These are phyloP conservation scores for Avicennia marina DNA, from an alignment of 257 asterid genomes.

Conservation along the genomic window DNA sequence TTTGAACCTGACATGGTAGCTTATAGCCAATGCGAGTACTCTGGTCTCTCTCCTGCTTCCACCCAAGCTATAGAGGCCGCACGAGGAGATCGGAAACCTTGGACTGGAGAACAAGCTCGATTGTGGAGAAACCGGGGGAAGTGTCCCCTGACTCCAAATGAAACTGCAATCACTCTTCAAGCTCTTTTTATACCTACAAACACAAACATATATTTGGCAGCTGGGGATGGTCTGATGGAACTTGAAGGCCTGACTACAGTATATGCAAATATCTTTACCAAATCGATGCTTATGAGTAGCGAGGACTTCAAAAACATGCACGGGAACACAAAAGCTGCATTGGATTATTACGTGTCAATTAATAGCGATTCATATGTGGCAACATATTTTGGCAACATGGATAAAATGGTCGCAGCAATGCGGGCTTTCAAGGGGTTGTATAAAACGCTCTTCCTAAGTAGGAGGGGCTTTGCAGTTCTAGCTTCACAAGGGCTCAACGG, in stretches of 20 bases:
- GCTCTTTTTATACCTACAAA: slow-evolving; percentile 73
- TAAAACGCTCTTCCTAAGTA: slow-evolving; percentile 63
- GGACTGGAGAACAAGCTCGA: slow-evolving; percentile 88
- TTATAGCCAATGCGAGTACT: slow-evolving; percentile 82
- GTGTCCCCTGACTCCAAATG: slow-evolving; percentile 93
- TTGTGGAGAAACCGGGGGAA: slow-evolving; percentile 90
- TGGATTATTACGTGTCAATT: slow-evolving; percentile 74
- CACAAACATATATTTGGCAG: slow-evolving; percentile 85
- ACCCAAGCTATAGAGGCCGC: slow-evolving; percentile 68
- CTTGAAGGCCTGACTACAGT: slow-evolving; percentile 71
- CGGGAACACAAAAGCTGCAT: slow-evolving; percentile 94
- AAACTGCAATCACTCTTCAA: slow-evolving; percentile 72
- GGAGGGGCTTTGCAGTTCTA: slow-evolving; percentile 61
- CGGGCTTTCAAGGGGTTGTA: slow-evolving; percentile 67
- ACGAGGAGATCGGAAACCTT: slow-evolving; percentile 77
- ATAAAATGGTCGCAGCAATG: slow-evolving; percentile 98
- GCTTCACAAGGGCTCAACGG: slow-evolving; percentile 58
- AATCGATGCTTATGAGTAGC: slow-evolving; percentile 51
- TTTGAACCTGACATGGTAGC: slow-evolving; percentile 99
- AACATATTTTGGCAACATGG: slow-evolving; percentile 94
- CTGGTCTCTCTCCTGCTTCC: slow-evolving; percentile 63
- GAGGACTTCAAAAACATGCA: slow-evolving; percentile 80
- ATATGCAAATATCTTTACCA: slow-evolving; percentile 62
- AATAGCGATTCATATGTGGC: slow-evolving; percentile 77
- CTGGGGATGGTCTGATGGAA: slow-evolving; percentile 96